Evolutionary conservation across 257 asterid species (phyloP), one percentile per base, ranked within the genome.

Genomic region (Cinchona pubescens): DNA sequence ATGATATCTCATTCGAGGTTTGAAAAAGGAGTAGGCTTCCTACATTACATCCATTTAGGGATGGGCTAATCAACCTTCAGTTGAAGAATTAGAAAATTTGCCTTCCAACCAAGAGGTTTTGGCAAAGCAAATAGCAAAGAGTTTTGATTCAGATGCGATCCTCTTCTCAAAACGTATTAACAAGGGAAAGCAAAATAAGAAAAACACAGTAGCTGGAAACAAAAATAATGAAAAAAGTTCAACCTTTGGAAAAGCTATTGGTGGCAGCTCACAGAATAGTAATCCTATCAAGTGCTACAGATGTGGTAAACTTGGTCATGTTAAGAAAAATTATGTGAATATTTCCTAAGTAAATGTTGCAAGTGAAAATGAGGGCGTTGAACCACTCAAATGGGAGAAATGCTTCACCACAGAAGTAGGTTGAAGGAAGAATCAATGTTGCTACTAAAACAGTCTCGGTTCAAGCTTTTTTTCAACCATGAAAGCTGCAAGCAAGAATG

Each of bases 251-350:
- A 51, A 34, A 34, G 40, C 68, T 63, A 15, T 3, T 2, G 40
- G 12, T 63, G 68, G 23, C 12, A 34, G 45, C 10, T 63, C 19
- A 27, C 11, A 63, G 3, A 63, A 63, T 12, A 13, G 16, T 2
- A 16, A 37, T 5, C 27, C 69, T 34, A 5, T 64, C 48, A 64
- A 18, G 69, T 64, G 63, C 10, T 32, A 64, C 29, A 64, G 4
- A 34, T 64, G 29, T n/a, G n/a, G n/a, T n/a, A n/a, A n/a, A n/a
- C n/a, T n/a, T n/a, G n/a, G n/a, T n/a, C n/a, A n/a, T n/a, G 58
- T 80, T 37, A 80, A 78, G 53, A 74, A 16, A 66, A 30, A 77
- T 34, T 80, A 49, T 55, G 79, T 71, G n/a, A 80, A 69, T 60
- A 13, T 83, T 1, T 79, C 71, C 0, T 68, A 63, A 23, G 79